Base-by-base conservation (phyloP, 371 early-diverging fungal species). In the Mucor irregularis region DNA sequence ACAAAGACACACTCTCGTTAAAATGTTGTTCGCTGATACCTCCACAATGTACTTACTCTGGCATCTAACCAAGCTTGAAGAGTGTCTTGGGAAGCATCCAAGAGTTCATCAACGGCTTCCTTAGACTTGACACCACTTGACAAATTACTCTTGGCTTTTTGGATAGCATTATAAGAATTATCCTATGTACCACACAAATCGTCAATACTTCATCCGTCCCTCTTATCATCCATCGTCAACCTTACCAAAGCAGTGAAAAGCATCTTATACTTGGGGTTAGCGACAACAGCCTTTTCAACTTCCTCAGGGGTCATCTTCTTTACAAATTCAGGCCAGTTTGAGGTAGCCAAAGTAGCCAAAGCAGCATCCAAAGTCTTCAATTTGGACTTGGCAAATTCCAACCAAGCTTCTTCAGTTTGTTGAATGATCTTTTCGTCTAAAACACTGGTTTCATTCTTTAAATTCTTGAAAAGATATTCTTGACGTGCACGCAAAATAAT, bases 401-500 rank as follows among this genome's bases (percentile, higher is more conserved):
- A 63, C 78, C 87, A 89, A 5, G 91, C 91, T 7, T 63, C 60
- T 31, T 87, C 68, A 9, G 87, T 77, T 17, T 86, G 75, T 1
- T 58, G 62, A 28, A 91, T 66, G 25, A 85, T 53, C 13, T 72
- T 72, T 22, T 46, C 46, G 17, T 65, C 61, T 26, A 81, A 53
- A 28, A 63, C 64, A 10, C 53, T 50, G 13, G 64, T 77, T n/a
- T 75, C 66, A 6, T 66, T 58, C 45, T 79, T 80, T 56, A 82
- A 83, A 49, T 86, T 64, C 22, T 83, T 73, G 64, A 93, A 90
- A 42, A 98, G 77, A 67, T 90, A 79, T 58, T 87, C 87, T 53
- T 95, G 93, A 26, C 98, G 88, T 30, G 97, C 95, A 31, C 90
- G 85, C 52, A 93, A 61, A 62, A 98, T 98, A 66, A 98, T 97